Evolutionary conservation across 441 rosid genomes (phyloP).

Genomic region (Brassica hybrid): DNA sequence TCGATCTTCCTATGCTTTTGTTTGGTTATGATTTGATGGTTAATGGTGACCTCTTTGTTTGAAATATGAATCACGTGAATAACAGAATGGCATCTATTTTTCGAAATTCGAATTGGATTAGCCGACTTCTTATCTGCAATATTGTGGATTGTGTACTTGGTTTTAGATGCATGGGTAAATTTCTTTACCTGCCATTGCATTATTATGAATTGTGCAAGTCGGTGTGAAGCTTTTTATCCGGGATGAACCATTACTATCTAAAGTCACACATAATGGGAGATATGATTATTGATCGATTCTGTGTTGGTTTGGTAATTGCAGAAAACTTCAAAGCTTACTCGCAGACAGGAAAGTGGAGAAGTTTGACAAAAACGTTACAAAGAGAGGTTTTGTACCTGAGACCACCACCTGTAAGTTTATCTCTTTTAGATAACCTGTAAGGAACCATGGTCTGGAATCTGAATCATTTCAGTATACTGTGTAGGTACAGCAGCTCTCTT

Average conservation of each 20-base stretch:
- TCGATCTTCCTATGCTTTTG: not conserved
- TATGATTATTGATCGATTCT: not conserved
- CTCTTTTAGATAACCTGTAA: not conserved
- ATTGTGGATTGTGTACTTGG: not conserved
- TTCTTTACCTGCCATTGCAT: not conserved
- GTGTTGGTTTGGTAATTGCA: not conserved
- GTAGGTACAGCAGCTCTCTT: conserved; percentile 70
- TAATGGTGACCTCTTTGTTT: not conserved
- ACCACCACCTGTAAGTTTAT: conserved; percentile 38
- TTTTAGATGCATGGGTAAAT: not conserved
- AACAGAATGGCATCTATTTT: not conserved
- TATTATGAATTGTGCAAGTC: not conserved
- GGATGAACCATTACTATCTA: not conserved
- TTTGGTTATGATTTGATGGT: not conserved
- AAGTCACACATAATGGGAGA: not conserved
- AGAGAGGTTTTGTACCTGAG: conserved; percentile 83
- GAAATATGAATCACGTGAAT: not conserved
- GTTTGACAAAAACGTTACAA: conserved; percentile 79
- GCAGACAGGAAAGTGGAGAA: conserved; percentile 77
- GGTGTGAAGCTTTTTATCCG: not conserved
- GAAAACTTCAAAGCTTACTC: conserved; percentile 69
- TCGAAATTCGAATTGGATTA: not conserved
- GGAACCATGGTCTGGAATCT: conserved; percentile 1
- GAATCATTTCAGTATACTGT: not conserved
- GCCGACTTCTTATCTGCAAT: not conserved